phyloP scores from a whole-genome alignment of 208 protist genomes.

The Herpetomonas muscarum region DNA sequence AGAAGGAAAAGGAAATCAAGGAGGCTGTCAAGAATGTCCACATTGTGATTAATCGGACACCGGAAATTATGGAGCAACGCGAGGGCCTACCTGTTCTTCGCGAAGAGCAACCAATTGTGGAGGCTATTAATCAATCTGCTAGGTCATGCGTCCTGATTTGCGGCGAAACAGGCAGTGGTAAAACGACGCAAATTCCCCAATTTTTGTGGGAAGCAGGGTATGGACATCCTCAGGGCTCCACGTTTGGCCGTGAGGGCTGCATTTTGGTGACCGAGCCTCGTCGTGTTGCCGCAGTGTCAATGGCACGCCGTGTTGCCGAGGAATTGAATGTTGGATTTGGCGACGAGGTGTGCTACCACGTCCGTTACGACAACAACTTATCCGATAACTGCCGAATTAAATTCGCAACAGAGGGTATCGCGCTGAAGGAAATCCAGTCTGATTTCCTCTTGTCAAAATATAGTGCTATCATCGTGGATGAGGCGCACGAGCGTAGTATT shows the following conservation, averaged over 20 bases:
- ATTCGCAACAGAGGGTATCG: constrained; percentile 99
- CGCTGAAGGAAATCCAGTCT: constrained; percentile 96
- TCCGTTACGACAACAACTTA: constrained; percentile 98
- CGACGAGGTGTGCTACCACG: constrained; percentile 94
- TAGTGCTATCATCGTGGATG: constrained; percentile 99
- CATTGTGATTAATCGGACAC: constrained; percentile 53
- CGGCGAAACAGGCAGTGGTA: constrained; percentile 98
- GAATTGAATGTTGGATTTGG: constrained; percentile 92
- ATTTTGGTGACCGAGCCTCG: constrained; percentile 98
- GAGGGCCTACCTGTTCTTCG: constrained; percentile 78
- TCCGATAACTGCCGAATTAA: constrained; percentile 90
- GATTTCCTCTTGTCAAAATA: constrained; percentile 96
- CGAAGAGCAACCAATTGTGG: constrained; percentile 89
- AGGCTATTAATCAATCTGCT: constrained; percentile 73
- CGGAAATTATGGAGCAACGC: constrained; percentile 51
- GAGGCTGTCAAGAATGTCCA: constrained; percentile 51
- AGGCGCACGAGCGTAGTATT: constrained; percentile 95
- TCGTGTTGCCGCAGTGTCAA: constrained; percentile 99
- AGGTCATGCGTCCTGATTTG: constrained; percentile 91
- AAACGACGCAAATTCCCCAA: constrained; percentile 95
- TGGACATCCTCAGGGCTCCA: constrained; percentile 59
- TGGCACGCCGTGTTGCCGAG: constrained; percentile 98
- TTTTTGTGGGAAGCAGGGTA: constrained; percentile 92
- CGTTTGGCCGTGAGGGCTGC: constrained; percentile 70
- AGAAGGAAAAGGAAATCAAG: constrained; percentile 36